Conservation (phyloP, 116 monocot genomes). For the Phalaenopsis hybrid region DNA sequence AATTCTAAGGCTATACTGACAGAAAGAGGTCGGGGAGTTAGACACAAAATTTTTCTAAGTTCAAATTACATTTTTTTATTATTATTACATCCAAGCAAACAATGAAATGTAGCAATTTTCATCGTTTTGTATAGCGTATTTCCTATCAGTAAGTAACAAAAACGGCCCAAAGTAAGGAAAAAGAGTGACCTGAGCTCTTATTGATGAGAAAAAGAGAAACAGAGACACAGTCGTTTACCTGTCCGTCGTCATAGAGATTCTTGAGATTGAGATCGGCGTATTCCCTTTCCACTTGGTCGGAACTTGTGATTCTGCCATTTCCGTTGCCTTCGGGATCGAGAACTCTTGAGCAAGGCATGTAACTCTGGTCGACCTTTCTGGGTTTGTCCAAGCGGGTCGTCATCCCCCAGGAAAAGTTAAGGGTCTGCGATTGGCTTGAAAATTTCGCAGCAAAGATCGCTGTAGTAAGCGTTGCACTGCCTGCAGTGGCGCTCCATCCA, state of each 20-base stretch:
- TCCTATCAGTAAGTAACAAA: background rate
- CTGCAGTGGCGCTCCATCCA: background rate
- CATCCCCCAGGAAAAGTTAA: background rate
- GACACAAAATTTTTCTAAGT: too few species aligned
- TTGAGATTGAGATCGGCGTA: slow-evolving; percentile 79
- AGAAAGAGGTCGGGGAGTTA: too few species aligned
- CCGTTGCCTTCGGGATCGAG: background rate
- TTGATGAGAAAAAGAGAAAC: background rate
- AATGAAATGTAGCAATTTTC: too few species aligned
- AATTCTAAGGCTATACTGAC: too few species aligned
- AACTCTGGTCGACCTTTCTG: background rate
- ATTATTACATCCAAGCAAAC: too few species aligned
- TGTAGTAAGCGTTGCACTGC: background rate
- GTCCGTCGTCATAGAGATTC: slow-evolving; percentile 25
- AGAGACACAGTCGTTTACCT: background rate
- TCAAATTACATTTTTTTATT: too few species aligned
- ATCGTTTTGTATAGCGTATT: background rate
- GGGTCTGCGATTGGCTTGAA: background rate
- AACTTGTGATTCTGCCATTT: slow-evolving; percentile 22
- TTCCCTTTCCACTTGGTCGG: slow-evolving; percentile 61
- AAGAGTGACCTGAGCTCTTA: background rate
- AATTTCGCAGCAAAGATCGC: background rate
- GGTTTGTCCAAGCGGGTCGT: background rate
- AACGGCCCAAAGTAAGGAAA: background rate
- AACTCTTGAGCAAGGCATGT: background rate